Evolutionary conservation across 805 yeast species (phyloP).

Genomic region (Crinitomyces ghanaensis): DNA sequence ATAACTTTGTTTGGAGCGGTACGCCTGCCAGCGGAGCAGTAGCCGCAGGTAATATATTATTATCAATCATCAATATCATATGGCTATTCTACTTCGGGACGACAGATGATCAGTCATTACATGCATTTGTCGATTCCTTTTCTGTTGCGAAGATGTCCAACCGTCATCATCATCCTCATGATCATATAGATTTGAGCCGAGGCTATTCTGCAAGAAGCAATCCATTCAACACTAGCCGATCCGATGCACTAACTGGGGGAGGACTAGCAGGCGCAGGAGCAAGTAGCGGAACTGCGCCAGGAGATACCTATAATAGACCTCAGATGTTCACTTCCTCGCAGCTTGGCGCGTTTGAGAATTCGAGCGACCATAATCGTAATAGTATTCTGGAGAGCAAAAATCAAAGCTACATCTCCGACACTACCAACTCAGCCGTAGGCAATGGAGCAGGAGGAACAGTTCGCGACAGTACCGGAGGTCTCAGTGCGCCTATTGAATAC

Average conservation of each 20-base stretch:
- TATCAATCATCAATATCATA: constrained; percentile 41
- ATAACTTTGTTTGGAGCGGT: constrained; percentile 59
- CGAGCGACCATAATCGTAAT: constrained; percentile 16
- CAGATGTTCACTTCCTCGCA: constrained; percentile 28
- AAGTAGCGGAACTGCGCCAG: constrained; percentile 2
- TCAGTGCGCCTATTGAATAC: constrained; percentile 36
- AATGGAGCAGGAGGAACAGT: constrained; percentile 6
- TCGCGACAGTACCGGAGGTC: constrained; percentile 5
- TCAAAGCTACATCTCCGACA: constrained; percentile 6
- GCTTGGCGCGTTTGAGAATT: constrained; percentile 30
- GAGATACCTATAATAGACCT: constrained; percentile 9
- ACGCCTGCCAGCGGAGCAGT: constrained; percentile 68
- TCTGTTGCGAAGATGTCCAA: constrained; percentile 25
- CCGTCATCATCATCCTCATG: no score
- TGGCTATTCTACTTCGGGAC: constrained; percentile 90
- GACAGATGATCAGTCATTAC: constrained; percentile 78
- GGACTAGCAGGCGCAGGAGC: constrained; percentile 3
- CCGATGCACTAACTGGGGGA: neutral
- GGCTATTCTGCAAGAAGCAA: constrained; percentile 6
- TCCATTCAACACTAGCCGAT: constrained; percentile 5
- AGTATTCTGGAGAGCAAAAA: constrained; percentile 3
- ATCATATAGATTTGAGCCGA: constrained; percentile 3
- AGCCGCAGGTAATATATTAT: constrained; percentile 80
- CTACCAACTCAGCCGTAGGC: no score
- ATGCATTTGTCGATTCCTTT: constrained; percentile 75